Evolutionary conservation across 192 early-diverging fungal genomes (phyloP).

Genomic region (Coemansia sp.): DNA sequence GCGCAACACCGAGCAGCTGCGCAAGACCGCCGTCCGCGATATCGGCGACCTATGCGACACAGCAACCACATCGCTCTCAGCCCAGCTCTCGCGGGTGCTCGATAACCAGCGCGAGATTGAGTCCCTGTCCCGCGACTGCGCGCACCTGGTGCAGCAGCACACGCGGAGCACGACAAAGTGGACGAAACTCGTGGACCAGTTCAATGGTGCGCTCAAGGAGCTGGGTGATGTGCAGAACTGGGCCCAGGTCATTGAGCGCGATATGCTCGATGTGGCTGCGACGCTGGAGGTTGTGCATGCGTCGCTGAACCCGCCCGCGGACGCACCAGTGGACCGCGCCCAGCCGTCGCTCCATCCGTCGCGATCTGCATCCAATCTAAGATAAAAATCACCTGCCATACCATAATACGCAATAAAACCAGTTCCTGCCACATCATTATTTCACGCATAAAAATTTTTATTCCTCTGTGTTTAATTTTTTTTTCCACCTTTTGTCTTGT

Average conservation of each 20-base stretch:
- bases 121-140: conserved; percentile 35
- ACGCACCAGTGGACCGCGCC: neutral
- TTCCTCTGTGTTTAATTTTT: too few relatives aligned
- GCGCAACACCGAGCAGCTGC: conserved; percentile 37
- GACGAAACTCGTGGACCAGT: conserved; percentile 70
- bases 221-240: conserved; percentile 86
- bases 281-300: conserved; percentile 59
- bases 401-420: too few relatives aligned
- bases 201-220: conserved; percentile 80
- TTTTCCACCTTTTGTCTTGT: too few relatives aligned
- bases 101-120: conserved; percentile 48
- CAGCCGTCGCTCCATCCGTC: neutral
- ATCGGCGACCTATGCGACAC: conserved; percentile 45
- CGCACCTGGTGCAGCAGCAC: conserved; percentile 39
- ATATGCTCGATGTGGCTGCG: conserved; percentile 71
- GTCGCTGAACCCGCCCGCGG: conserved; percentile 26
- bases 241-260: conserved; percentile 79
- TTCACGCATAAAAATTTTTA: too few relatives aligned
- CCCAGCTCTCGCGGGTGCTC: conserved; percentile 23
- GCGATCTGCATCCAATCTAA: neutral
- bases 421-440: too few relatives aligned
- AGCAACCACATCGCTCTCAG: conserved; percentile 31
- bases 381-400: too few relatives aligned
- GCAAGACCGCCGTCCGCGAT: conserved; percentile 31
- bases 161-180: conserved; percentile 65